Conservation (phyloP, 2,329 filamentous ascomycete genomes). For the Ceratocystis huliohia region DNA sequence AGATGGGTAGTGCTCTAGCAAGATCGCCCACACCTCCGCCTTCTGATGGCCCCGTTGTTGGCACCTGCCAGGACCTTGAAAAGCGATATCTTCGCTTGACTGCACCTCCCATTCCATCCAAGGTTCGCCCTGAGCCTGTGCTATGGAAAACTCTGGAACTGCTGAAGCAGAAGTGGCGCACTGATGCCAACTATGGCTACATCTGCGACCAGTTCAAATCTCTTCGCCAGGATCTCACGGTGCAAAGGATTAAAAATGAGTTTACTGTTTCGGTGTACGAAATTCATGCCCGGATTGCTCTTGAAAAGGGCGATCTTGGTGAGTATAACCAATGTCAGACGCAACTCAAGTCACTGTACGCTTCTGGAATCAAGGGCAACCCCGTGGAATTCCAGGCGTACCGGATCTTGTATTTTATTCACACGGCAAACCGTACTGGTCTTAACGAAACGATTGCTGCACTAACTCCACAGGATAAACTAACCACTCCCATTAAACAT, state of each 20-base stretch:
- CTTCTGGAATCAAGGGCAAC: slow-evolving; percentile 74
- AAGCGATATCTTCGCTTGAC: slow-evolving; percentile 94
- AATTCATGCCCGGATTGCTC: slow-evolving; percentile 89
- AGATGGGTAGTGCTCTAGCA: slow-evolving; percentile 44
- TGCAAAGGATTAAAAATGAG: slow-evolving; percentile 91
- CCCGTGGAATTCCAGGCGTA: slow-evolving; percentile 96
- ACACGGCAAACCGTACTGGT: slow-evolving; percentile 94
- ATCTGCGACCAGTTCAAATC: slow-evolving; percentile 99
- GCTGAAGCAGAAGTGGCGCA: slow-evolving; percentile 87
- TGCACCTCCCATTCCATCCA: slow-evolving; percentile 72
- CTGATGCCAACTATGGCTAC: slow-evolving; percentile 88
- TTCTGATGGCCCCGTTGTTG: slow-evolving; percentile 61
- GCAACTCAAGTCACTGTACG: slow-evolving; percentile 84
- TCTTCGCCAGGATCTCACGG: slow-evolving; percentile 90
- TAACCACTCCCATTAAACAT: slow-evolving; percentile 72
- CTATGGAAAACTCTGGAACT: slow-evolving; percentile 75
- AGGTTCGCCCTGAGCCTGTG: slow-evolving; percentile 71
- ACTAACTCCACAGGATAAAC: slow-evolving; percentile 96
- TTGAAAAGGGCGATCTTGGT: slow-evolving; percentile 98
- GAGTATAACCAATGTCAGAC: slow-evolving; percentile 99
- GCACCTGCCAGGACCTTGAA: slow-evolving; percentile 71
- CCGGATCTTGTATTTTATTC: slow-evolving; percentile 98
- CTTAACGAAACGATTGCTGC: slow-evolving; percentile 97
- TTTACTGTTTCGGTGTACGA: slow-evolving; percentile 97
- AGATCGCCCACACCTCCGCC: slow-evolving; percentile 45